Evolutionary conservation across 805 yeast genomes (phyloP), one percentile per base, ranked within the genome.

Genomic region (Candida boleticola): DNA sequence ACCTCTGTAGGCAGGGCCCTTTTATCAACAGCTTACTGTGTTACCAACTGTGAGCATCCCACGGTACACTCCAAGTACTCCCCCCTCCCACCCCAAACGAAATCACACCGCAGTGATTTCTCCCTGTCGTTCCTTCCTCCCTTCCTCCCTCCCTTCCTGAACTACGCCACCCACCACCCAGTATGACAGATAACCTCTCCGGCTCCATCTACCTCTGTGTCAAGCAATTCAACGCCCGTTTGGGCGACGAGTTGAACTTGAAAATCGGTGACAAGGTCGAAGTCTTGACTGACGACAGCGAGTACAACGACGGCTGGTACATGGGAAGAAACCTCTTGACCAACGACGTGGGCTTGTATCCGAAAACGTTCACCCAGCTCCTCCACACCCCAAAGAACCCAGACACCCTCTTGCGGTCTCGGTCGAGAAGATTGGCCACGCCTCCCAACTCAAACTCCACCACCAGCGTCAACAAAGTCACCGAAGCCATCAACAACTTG

Each of bases 271-370:
- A 93, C 58, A 82, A 79, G 46, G 74, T 93, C 43, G 95, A 89
- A 60, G 88, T 93, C 5, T 79, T 93, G 18, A 88, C 95, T 34
- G 97, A 89, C 63, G 99, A 93, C 64, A 78, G 83, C 47, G 97
- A 88, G 56, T 93, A 85, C 62, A 85, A 87, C 53, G 98, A 93
- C 63, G 97, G 98, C 14, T 93, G 99, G 99, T 93, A 84, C 58
- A 85, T 87, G 74, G 96, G 97, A 3, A 82, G 80, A 45, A 90
- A 90, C 52, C 57, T 88, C 38, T 57, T 77, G 38, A 82, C 92
- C 0, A 77, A 79, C 41, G 76, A 78, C 40, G 92, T 88, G 10
- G 99, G 99, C 0, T 68, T 92, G 32, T 93, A 89, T 57, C 99
- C 99, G 11, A 86, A 85, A 50, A 80, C 89, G 3, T 92, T 92